These are phyloP conservation scores for Thielaviopsis punctulata DNA, from an alignment of 2,329 filamentous ascomycete genomes.

Conservation along the genomic window DNA sequence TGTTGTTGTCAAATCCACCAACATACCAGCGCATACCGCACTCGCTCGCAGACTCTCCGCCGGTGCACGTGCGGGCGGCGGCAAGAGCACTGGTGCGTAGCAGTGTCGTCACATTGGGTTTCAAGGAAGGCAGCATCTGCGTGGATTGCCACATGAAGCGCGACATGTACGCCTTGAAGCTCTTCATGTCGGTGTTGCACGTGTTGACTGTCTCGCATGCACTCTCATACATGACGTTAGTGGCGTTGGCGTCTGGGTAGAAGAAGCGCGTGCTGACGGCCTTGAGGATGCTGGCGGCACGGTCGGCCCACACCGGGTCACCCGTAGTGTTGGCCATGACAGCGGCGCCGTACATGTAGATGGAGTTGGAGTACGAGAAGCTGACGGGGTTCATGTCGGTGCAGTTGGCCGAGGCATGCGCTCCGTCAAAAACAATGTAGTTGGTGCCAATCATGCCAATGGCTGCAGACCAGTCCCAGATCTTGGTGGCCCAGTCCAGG, in stretches of 20 bases:
- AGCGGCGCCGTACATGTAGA: conserved; percentile 47
- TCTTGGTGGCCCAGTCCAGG: conserved; percentile 45
- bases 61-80: conserved; percentile 39
- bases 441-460: conserved; percentile 38
- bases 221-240: conserved; percentile 46
- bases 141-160: conserved; percentile 46
- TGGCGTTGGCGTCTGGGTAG: conserved; percentile 30
- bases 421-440: conserved; percentile 45
- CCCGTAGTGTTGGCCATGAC: conserved; percentile 45
- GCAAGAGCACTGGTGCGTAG: conserved; percentile 36
- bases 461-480: conserved; percentile 46
- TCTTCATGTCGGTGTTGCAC: conserved; percentile 48
- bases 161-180: conserved; percentile 51
- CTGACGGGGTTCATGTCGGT: conserved; percentile 32
- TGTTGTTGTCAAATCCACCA: conserved; percentile 34
- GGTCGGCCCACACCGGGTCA: conserved; percentile 34
- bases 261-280: conserved; percentile 36
- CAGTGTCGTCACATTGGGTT: conserved; percentile 27
- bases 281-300: conserved; percentile 33
- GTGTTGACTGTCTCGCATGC: conserved; percentile 41
- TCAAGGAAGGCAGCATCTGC: conserved; percentile 37
- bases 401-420: conserved; percentile 38
- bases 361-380: conserved; percentile 50
- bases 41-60: conserved; percentile 30
- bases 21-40: conserved; percentile 50